Percentiles rank a stretch among this genome's conserved stretches.
phyloP scores from a whole-genome alignment of 2,329 filamentous ascomycete species.

The Fusarium sambucinum region DNA sequence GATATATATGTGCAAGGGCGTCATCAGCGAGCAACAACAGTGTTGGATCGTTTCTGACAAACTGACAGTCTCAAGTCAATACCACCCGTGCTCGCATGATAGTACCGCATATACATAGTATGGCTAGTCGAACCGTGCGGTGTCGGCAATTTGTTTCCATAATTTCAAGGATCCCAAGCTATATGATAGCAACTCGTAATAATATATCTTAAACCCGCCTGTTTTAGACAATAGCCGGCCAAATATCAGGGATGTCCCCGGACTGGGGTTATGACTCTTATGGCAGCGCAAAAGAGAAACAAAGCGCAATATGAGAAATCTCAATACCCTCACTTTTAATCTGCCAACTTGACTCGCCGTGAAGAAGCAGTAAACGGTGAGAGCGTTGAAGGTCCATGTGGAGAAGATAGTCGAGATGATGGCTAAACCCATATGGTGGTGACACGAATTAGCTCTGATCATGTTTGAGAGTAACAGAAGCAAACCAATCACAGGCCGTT shows the following conservation, averaged over 20 bases:
- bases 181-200: conserved; percentile 4
- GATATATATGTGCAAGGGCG: conserved; percentile 10
- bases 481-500: conserved; percentile 28
- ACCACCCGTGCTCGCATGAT: conserved; percentile 18
- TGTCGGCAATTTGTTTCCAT: conserved; percentile 29
- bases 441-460: conserved; percentile 33
- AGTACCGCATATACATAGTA: not conserved
- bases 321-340: not conserved
- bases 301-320: not conserved
- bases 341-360: not conserved
- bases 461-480: conserved; percentile 31
- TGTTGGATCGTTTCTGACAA: not conserved
- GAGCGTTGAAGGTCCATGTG: not conserved
- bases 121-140: conserved; percentile 15
- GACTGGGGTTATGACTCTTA: not conserved
- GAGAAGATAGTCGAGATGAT: conserved; percentile 14
- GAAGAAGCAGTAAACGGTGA: conserved; percentile 7
- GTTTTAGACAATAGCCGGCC: conserved; percentile 2
- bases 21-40: not conserved
- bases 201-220: conserved; percentile 13
- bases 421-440: conserved; percentile 30
- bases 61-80: conserved; percentile 5
- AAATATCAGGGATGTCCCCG: not conserved
- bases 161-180: conserved; percentile 3
- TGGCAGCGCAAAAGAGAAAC: not conserved